phyloP scores from a whole-genome alignment of 306 rosid genomes.

The Cucumis melo region DNA sequence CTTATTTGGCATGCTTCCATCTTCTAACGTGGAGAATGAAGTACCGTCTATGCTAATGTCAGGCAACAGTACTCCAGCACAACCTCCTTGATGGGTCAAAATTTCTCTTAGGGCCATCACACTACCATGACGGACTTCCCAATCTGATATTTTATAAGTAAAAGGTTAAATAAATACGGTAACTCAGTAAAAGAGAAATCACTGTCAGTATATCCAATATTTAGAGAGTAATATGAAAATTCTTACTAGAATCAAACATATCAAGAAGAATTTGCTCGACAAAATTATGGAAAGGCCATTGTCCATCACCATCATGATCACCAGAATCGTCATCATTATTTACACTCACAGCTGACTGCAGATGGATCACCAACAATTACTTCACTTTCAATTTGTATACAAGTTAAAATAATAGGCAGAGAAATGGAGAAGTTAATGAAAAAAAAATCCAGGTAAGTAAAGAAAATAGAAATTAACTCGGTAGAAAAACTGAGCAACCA shows the following conservation, averaged over 20 bases:
- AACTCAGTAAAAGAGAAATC: background rate
- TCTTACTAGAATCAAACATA: constrained; percentile 89
- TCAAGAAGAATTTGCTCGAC: constrained; percentile 84
- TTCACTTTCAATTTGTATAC: background rate
- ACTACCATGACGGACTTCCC: constrained; percentile 97
- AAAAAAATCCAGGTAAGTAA: background rate
- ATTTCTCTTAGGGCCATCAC: constrained; percentile 97
- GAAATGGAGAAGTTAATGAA: background rate
- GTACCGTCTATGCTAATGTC: constrained; percentile 31
- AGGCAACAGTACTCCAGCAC: constrained; percentile 62
- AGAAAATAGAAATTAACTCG: background rate
- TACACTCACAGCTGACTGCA: constrained; percentile 31
- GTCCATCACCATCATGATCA: constrained; percentile 65
- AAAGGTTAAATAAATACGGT: background rate
- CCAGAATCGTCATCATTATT: constrained; percentile 51
- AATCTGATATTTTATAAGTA: constrained; percentile 36
- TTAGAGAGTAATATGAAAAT: background rate
- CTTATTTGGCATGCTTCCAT: constrained; percentile 25
- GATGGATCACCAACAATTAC: constrained; percentile 1
- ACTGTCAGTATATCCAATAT: background rate
- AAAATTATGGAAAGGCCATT: constrained; percentile 80
- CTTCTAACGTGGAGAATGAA: constrained; percentile 37
- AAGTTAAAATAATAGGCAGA: constrained; percentile 10
- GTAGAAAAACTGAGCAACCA: background rate
- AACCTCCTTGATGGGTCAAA: constrained; percentile 88